A percentile compares a stretch with the other conserved stretches of the same genome.
These are phyloP conservation scores for Penicillium sp. DNA, from an alignment of 2,329 filamentous ascomycete species.

Conservation along the genomic window DNA sequence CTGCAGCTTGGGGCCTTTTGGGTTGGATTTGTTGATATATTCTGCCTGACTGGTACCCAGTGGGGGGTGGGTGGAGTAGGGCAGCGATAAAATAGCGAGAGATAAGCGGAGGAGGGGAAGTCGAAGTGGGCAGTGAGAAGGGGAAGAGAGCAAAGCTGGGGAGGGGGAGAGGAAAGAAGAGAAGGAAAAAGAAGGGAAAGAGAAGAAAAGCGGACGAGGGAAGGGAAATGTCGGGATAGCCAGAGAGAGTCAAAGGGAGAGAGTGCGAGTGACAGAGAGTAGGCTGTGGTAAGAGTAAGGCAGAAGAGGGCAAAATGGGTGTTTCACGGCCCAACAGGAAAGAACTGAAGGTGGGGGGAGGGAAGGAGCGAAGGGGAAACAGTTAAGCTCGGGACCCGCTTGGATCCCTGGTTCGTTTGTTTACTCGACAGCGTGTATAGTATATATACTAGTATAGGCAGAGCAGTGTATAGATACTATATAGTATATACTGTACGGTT, in stretches of 20 bases:
- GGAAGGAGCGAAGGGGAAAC: neutral
- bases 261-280: constrained; percentile 6
- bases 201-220: neutral
- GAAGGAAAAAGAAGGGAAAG: neutral
- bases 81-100: constrained; percentile 21
- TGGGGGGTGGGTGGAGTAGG: constrained; percentile 19
- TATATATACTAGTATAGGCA: neutral
- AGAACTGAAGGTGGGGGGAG: constrained; percentile 17
- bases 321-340: constrained; percentile 27
- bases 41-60: constrained; percentile 30
- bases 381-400: constrained; percentile 25
- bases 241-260: neutral
- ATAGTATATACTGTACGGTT: neutral
- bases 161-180: constrained; percentile 3
- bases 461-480: too few relatives aligned
- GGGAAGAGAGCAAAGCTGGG: neutral
- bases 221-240: constrained; percentile 1
- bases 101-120: constrained; percentile 8
- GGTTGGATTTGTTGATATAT: constrained; percentile 20
- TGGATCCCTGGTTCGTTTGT: constrained; percentile 18
- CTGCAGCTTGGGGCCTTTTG: constrained; percentile 24
- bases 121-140: neutral
- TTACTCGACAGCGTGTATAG: neutral
- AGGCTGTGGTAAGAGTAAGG: too few relatives aligned
- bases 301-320: neutral